Evolutionary conservation across 2,329 filamentous ascomycete genomes (phyloP), one percentile per base, ranked within the genome.

Genomic region (Harringtonia aguacate): DNA sequence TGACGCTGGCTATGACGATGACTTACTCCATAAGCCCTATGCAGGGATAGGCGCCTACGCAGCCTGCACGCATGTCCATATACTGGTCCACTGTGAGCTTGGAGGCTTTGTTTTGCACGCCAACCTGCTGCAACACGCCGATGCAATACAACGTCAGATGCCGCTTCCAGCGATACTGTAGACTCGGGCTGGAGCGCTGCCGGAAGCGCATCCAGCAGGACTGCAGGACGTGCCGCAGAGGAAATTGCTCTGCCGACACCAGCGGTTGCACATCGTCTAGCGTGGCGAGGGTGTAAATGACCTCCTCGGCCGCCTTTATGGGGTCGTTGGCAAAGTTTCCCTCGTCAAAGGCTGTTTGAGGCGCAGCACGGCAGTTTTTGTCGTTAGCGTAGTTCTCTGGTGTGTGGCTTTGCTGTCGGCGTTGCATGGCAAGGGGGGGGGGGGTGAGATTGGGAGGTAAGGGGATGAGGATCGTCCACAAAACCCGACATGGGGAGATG

Each of bases 81-180:
- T 39, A 39, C 8, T 39, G 18, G 4, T 12, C 28, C 7, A 39
- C 28, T 4, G 38, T 39, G 12, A 13, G 38, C 38, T 21, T 4
- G 12, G 38, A 22, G 4, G 28, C 28, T 15, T 21, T 31, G 38
- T 39, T 29, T 21, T 41, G 39, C 5, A 34, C 20, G 7, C 29
- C 39, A 15, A 41, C 39, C 30, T 41, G 39, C 29, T 41, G 39
- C 18, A 41, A 21, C 39, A 41, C 39, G 18, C 39, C 39, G 20
- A 41, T 10, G 28, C 39, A 41, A 21, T 41, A 41, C 20, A 33
- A 20, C 29, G 30, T 41, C 39, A 34, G 18, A 30, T 41, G 39
- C 7, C 39, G 39, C 30, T 41, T 33, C 29, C 29, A 41, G 18
- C 29, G 39, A 21, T 39, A 39, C 28, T 39, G 38, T 28, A 39